phyloP scores from a whole-genome alignment of 371 early-diverging fungal genomes.

The Scutellospora calospora region DNA sequence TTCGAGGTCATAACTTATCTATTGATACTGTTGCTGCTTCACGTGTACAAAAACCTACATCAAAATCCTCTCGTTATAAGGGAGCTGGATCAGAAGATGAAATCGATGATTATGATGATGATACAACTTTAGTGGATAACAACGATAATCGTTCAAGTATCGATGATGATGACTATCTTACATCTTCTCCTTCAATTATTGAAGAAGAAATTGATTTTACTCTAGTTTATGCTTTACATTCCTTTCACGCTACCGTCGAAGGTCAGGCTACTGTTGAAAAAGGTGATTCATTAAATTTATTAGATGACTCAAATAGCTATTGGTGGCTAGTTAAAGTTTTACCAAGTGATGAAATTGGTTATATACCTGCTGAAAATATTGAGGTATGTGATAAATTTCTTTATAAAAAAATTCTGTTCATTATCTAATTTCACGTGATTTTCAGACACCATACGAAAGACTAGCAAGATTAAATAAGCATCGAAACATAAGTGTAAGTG shows the following conservation, averaged over 20 bases:
- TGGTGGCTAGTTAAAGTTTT: slow-evolving; percentile 97
- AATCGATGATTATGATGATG: not conserved
- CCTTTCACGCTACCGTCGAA: slow-evolving; percentile 93
- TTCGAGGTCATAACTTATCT: slow-evolving; percentile 40
- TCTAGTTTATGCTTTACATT: slow-evolving; percentile 91
- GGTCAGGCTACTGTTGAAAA: slow-evolving; percentile 93
- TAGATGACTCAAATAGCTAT: slow-evolving; percentile 96
- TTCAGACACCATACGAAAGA: slow-evolving; percentile 88
- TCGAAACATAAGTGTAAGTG: slow-evolving; percentile 69
- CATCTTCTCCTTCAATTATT: slow-evolving; percentile 67
- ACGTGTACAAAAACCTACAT: not conserved
- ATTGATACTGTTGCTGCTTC: slow-evolving; percentile 45
- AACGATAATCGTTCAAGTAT: no score
- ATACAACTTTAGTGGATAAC: slow-evolving; percentile 43
- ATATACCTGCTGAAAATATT: slow-evolving; percentile 96
- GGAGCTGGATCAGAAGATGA: slow-evolving; percentile 2
- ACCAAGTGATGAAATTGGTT: slow-evolving; percentile 89
- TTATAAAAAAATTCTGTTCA: not conserved
- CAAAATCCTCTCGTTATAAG: slow-evolving; percentile 3
- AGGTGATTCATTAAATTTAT: slow-evolving; percentile 85
- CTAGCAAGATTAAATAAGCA: slow-evolving; percentile 90
- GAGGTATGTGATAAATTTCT: slow-evolving; percentile 63
- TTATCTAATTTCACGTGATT: slow-evolving; percentile 4
- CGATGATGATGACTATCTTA: slow-evolving; percentile 64
- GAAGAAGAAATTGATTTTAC: slow-evolving; percentile 83